Conservation (phyloP, 768 basidiomycete genomes). For the Mycena alexandri region DNA sequence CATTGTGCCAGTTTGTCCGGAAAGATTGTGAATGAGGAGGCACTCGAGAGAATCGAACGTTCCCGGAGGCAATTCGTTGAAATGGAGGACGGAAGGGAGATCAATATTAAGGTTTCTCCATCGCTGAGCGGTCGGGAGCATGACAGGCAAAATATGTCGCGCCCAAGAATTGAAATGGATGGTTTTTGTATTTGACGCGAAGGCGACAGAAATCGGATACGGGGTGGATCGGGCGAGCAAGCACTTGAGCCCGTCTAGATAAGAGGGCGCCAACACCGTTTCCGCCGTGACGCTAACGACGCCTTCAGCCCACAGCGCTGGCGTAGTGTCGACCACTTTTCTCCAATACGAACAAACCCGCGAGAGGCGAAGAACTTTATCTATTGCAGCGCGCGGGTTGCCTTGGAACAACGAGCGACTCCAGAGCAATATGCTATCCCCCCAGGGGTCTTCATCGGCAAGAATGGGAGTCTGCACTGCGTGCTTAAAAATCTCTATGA, state of each 20-base stretch:
- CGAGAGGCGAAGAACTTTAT: constrained; percentile 6
- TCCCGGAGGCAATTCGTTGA: background rate
- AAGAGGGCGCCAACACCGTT: background rate
- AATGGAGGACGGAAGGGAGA: background rate
- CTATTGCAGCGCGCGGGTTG: background rate
- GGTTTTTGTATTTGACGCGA: background rate
- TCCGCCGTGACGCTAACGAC: background rate
- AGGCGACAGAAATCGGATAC: constrained; percentile 8
- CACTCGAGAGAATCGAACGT: constrained; percentile 11
- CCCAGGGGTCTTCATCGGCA: no score
- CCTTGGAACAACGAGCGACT: background rate
- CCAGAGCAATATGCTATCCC: no score
- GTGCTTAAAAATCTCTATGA: constrained; percentile 16
- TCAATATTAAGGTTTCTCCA: background rate
- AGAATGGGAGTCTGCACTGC: constrained; percentile 1
- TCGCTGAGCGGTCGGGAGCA: background rate
- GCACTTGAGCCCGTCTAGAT: constrained; percentile 1
- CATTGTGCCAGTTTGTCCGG: background rate
- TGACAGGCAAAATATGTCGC: no score
- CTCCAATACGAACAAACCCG: constrained; percentile 22
- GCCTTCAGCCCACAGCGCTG: constrained; percentile 21
- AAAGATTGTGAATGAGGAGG: background rate
- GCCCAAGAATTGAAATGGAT: no score
- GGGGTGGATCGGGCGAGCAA: constrained; percentile 14
- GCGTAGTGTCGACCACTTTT: constrained; percentile 7